phyloP scores from a whole-genome alignment of 495 filamentous ascomycete species.

The Extremus antarcticus region DNA sequence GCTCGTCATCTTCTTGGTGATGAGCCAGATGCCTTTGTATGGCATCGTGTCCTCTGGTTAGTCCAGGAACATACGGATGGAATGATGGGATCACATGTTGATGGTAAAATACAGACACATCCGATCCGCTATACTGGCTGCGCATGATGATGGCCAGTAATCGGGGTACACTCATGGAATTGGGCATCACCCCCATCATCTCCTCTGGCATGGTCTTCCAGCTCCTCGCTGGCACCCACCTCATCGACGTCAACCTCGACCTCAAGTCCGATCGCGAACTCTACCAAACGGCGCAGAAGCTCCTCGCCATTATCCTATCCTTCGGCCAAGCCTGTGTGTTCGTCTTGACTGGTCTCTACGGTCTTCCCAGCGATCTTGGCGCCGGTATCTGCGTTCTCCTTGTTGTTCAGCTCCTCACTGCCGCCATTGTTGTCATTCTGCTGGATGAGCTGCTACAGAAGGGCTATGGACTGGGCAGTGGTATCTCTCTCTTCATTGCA shows the following conservation, averaged over 20 bases:
- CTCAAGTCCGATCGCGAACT: conserved; percentile 98
- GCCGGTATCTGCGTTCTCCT: conserved; percentile 96
- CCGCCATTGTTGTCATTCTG: conserved; percentile 96
- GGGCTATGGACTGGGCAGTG: conserved; percentile 95
- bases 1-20: conserved; percentile 96
- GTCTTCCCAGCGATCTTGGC: conserved; percentile 87
- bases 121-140: conserved; percentile 96
- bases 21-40: conserved; percentile 90
- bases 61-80: conserved; percentile 3
- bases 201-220: conserved; percentile 99
- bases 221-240: conserved; percentile 96
- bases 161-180: conserved; percentile 94
- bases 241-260: conserved; percentile 93
- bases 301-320: conserved; percentile 95
- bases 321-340: conserved; percentile 95
- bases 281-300: conserved; percentile 99
- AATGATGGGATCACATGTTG: conserved; percentile 1
- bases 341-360: conserved; percentile 96
- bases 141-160: conserved; percentile 99
- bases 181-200: conserved; percentile 98
- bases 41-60: conserved; percentile 29
- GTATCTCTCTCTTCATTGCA: conserved; percentile 98
- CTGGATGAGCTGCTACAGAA: conserved; percentile 99
- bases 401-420: conserved; percentile 91
- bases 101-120: conserved; percentile 48